phyloP scores from a whole-genome alignment of 495 filamentous ascomycete genomes.

The Achaetomiella virescens region DNA sequence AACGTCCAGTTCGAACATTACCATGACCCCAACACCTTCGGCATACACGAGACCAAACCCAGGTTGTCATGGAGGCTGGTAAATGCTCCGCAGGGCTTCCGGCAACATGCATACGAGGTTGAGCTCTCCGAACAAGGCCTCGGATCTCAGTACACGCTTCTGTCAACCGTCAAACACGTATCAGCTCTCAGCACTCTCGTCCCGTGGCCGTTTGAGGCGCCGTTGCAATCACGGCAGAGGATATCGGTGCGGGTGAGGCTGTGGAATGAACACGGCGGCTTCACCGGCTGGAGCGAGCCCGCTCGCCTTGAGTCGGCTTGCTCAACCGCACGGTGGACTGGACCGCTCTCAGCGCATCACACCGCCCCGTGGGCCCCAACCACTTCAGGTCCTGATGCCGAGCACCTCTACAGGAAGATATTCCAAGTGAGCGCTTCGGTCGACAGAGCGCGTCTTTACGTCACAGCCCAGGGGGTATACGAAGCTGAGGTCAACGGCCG shows the following conservation, averaged over 20 bases:
- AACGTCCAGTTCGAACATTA: background rate
- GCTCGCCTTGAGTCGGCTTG: background rate
- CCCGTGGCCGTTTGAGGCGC: background rate
- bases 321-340: background rate
- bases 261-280: background rate
- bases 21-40: background rate
- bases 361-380: background rate
- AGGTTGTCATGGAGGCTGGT: background rate
- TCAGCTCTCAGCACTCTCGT: background rate
- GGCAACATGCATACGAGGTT: background rate
- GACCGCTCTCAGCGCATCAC: background rate
- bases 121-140: background rate
- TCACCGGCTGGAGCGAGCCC: background rate
- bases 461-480: background rate
- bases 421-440: background rate
- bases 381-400: background rate
- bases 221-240: background rate
- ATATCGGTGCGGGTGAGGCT: background rate
- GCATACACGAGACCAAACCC: background rate
- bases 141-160: background rate
- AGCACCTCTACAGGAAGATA: background rate
- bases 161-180: background rate
- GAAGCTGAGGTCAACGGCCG: background rate
- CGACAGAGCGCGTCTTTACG: background rate
- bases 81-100: background rate